phyloP scores from a whole-genome alignment of 75 land plant genomes.

The Cryptomeria japonica region DNA sequence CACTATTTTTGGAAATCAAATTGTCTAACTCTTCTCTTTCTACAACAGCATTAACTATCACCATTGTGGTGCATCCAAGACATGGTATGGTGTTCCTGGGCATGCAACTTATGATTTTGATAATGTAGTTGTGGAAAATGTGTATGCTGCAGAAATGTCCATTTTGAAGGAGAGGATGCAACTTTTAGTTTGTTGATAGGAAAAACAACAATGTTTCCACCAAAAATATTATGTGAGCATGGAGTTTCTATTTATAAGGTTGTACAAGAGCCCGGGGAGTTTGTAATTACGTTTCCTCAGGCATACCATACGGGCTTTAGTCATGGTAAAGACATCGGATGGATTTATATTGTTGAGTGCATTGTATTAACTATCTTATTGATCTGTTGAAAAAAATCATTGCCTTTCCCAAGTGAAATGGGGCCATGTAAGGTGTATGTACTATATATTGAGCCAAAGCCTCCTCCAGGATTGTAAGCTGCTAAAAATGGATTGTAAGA shows the following conservation, averaged over 20 bases:
- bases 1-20: too few relatives aligned
- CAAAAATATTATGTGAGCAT: slow-evolving; percentile 62
- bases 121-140: too few relatives aligned
- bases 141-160: too few relatives aligned
- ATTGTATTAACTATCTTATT: slow-evolving; percentile 4
- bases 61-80: too few relatives aligned
- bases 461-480: too few relatives aligned
- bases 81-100: too few relatives aligned
- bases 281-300: slow-evolving; percentile 84
- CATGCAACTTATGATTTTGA: too few relatives aligned
- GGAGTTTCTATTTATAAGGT: slow-evolving; percentile 82
- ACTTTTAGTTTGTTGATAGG: slow-evolving; percentile 83
- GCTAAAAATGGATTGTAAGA: too few relatives aligned
- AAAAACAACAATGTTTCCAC: slow-evolving; percentile 92
- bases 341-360: background rate
- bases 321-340: slow-evolving; percentile 54
- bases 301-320: slow-evolving; percentile 95
- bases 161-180: too few relatives aligned
- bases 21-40: too few relatives aligned
- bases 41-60: too few relatives aligned
- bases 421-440: background rate
- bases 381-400: background rate
- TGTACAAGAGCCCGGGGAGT: slow-evolving; percentile 90
- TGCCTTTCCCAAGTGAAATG: background rate
- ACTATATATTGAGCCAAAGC: too few relatives aligned